Evolutionary conservation across 2,329 filamentous ascomycete genomes (phyloP), one percentile per base, ranked within the genome.

Genomic region (Zopfia rhizophila): DNA sequence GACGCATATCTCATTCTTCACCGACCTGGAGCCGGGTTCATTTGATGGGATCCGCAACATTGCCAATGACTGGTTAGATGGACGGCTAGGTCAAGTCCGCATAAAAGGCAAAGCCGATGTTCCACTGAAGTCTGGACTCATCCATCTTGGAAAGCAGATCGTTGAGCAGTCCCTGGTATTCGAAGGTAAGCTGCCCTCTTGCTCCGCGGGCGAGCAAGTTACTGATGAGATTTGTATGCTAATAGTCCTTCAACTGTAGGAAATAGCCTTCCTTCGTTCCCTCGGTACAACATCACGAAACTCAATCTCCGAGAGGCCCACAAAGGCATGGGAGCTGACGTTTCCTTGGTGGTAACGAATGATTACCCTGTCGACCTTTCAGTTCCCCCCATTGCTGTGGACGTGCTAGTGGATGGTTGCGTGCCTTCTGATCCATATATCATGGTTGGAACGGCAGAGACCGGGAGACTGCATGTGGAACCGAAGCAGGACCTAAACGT

Each of bases 61-160:
- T 53, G 91, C 90, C 33, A 91, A 94, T 68, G 89, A 96, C 69
- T 97, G 91, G 86, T 75, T 99, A 49, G 85, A 89, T 41, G 91
- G 92, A 27, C 86, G 84, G 41, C 76, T 97, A 46, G 82, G 85
- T 8, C 78, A 82, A 45, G 74, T 99, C 45, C 84, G 82, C 50
- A 76, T 97, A 11, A 80, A 86, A 42, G 93, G 88, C 30, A 88
- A 87, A 62, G 87, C 90, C 18, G 77, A 86, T 27, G 78, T 97
- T 25, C 80, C 81, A 22, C 73, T 97, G 44, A 91, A 86, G 68
- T 89, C 91, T 33, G 93, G 94, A 17, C 73, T 96, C 37, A 76
- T 97, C 49, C 83, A 83, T 31, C 78, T 97, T 16, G 92, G 93
- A 53, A 87, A 83, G 41, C 90, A 96, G 68, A 75, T 79, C 19